Evolutionary conservation across 192 early-diverging fungal genomes (phyloP).

Genomic region (Mortierella claussenii): DNA sequence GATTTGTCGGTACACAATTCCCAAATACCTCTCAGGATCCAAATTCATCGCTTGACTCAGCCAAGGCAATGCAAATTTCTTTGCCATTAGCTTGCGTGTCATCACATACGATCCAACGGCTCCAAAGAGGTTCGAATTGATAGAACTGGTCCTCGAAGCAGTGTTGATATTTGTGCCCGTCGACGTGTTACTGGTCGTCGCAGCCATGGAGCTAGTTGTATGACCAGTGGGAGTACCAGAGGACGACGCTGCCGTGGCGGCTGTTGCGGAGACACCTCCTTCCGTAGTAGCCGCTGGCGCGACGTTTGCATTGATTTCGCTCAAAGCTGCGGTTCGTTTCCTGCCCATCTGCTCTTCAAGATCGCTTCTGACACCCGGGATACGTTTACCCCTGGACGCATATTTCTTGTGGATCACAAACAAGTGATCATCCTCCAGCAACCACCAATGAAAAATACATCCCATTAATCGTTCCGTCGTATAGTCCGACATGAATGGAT

Average conservation of each 20-base stretch:
- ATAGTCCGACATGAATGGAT: constrained; percentile 66
- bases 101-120: constrained; percentile 59
- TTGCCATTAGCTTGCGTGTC: constrained; percentile 56
- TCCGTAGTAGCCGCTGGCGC: too few relatives aligned
- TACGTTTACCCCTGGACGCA: constrained; percentile 43
- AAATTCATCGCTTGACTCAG: constrained; percentile 56
- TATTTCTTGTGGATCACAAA: constrained; percentile 58
- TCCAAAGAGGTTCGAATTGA: constrained; percentile 27
- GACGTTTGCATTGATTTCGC: background rate
- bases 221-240: background rate
- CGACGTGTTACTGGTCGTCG: background rate
- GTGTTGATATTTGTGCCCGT: background rate
- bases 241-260: background rate
- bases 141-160: constrained; percentile 16
- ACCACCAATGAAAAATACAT: constrained; percentile 60
- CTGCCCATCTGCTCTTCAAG: constrained; percentile 34
- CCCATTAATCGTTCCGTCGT: constrained; percentile 59
- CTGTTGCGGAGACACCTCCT: background rate
- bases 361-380: constrained; percentile 50
- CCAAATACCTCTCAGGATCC: constrained; percentile 49
- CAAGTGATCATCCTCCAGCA: constrained; percentile 64
- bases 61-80: constrained; percentile 63
- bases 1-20: constrained; percentile 55
- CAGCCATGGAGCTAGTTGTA: constrained; percentile 3
- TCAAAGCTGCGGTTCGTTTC: constrained; percentile 1